Base-by-base conservation (phyloP, 1,284 basidiomycete genomes). In the Exobasidium rhododendri region DNA sequence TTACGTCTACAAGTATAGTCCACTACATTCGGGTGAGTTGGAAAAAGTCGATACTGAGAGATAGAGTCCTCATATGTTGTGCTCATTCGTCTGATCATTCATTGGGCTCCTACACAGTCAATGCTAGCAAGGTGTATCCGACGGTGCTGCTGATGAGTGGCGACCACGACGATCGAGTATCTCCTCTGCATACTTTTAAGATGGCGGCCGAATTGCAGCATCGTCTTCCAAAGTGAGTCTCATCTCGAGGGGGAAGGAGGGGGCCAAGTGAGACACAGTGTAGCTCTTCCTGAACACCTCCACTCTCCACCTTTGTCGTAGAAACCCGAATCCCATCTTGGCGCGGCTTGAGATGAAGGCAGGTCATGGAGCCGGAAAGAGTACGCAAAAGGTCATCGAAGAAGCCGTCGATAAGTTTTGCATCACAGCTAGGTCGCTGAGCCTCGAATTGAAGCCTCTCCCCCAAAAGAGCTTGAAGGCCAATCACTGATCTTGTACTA, bases 311-410 rank as follows among this genome's bases (percentile, higher is more conserved):
- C 35, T 40, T 40, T 40, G 7, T n/a, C n/a, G n/a, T 40, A 40
- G 35, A 29, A 75, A 75, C 54, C 69, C 71, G 17, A 77, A 79
- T 53, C 77, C 77, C n/a, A 59, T 79, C 32, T 60, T 79, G 54
- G 53, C 74, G 30, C 63, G 77, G 10, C 69, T 79, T 26, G 75
- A 78, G 56, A 62, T 78, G 22, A 68, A 78, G 53, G 74, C 76
- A 0, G 77, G 77, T 0, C 77, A 79, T 56, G 77, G 77, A n/a
- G 75, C 73, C 10, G 75, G 75, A 3, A 78, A 79, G 64, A 71
- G 68, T 24, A 73, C 70, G 46, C 70, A 74, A 44, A 77, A 78
- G 71, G 10, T 55, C 6, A 58, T 62, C 28, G 56, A 62, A 31
- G 60, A 62, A 46, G 58, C 60, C 4, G 14, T 24, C 2, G 54